A percentile compares a stretch with the other conserved stretches of the same genome.
Conservation (phyloP, 371 early-diverging fungal species). For the Dichotomocladium elegans region DNA sequence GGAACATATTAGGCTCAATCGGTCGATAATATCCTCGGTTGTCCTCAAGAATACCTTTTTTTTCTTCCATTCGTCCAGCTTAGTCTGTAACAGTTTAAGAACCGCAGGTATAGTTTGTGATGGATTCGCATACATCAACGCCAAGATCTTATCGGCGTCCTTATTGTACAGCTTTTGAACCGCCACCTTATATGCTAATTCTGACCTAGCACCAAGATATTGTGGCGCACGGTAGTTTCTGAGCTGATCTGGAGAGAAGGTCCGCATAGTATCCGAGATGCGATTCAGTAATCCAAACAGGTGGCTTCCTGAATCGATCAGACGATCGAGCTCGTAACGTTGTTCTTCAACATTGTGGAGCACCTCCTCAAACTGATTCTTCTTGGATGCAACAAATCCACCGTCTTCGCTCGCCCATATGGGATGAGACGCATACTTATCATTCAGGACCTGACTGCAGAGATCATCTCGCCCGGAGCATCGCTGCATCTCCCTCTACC, state of each 20-base stretch:
- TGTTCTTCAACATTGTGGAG: conserved; percentile 97
- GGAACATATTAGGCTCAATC: background rate
- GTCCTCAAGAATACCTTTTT: conserved; percentile 11
- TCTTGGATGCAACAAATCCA: conserved; percentile 89
- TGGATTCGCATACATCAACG: conserved; percentile 89
- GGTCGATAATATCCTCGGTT: conserved; percentile 67
- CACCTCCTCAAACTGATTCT: conserved; percentile 93
- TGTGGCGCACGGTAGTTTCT: conserved; percentile 63
- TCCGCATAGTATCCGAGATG: conserved; percentile 62
- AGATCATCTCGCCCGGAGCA: conserved; percentile 90
- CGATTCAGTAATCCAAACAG: conserved; percentile 90
- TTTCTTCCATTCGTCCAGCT: conserved; percentile 94
- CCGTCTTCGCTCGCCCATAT: conserved; percentile 94
- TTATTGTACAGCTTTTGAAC: conserved; percentile 89
- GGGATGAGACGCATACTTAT: conserved; percentile 92
- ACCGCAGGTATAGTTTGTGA: conserved; percentile 93
- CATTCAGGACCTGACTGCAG: conserved; percentile 92
- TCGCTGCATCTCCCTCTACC: conserved; percentile 40
- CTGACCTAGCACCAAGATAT: conserved; percentile 68
- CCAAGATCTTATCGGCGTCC: conserved; percentile 85
- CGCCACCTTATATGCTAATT: conserved; percentile 39
- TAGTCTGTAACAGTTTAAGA: conserved; percentile 90
- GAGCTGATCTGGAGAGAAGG: conserved; percentile 78
- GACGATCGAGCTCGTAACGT: conserved; percentile 70
- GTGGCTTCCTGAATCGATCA: conserved; percentile 89